Evolutionary conservation across 352 stramenopile genomes (phyloP).

Genomic region (Peronosclerospora sorghi): DNA sequence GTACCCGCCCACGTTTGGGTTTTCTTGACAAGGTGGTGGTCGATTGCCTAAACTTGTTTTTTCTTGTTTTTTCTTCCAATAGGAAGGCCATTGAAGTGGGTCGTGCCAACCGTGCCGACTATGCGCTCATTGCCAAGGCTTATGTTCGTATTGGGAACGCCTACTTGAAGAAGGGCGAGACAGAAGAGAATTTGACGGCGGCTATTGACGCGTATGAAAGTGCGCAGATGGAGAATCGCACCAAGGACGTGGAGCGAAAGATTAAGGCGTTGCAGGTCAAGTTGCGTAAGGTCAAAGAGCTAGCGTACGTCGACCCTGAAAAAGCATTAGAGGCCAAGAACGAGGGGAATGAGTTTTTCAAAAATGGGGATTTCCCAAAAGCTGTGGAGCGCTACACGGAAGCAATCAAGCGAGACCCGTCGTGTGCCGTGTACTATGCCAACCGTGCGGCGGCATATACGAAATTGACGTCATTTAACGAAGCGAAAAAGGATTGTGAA

Average conservation of each 20-base stretch:
- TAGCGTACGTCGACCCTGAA: slow-evolving; percentile 94
- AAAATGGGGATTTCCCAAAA: slow-evolving; percentile 89
- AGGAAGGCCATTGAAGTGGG: slow-evolving; percentile 93
- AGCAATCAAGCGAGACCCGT: slow-evolving; percentile 98
- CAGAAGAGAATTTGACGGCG: slow-evolving; percentile 70
- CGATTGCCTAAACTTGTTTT: no score
- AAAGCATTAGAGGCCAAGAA: slow-evolving; percentile 97
- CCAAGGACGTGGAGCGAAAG: slow-evolving; percentile 90
- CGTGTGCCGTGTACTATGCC: slow-evolving; percentile 96
- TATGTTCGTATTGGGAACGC: slow-evolving; percentile 94
- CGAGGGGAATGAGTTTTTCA: slow-evolving; percentile 96
- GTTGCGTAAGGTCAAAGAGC: slow-evolving; percentile 90
- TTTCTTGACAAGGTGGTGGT: no score
- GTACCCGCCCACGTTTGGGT: no score
- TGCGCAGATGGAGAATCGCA: slow-evolving; percentile 80
- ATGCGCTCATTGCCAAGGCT: slow-evolving; percentile 92
- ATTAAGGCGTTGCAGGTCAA: slow-evolving; percentile 92
- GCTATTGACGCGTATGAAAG: slow-evolving; percentile 85
- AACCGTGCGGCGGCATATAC: slow-evolving; percentile 96
- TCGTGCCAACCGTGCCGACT: slow-evolving; percentile 90
- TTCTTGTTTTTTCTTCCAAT: neutral
- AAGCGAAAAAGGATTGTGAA: slow-evolving; percentile 91
- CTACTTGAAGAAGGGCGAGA: slow-evolving; percentile 90
- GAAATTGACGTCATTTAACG: slow-evolving; percentile 94
- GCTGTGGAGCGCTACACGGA: slow-evolving; percentile 93